phyloP scores from a whole-genome alignment of 2,329 filamentous ascomycete genomes.

The Arthrobotrys pseudoclavata region DNA sequence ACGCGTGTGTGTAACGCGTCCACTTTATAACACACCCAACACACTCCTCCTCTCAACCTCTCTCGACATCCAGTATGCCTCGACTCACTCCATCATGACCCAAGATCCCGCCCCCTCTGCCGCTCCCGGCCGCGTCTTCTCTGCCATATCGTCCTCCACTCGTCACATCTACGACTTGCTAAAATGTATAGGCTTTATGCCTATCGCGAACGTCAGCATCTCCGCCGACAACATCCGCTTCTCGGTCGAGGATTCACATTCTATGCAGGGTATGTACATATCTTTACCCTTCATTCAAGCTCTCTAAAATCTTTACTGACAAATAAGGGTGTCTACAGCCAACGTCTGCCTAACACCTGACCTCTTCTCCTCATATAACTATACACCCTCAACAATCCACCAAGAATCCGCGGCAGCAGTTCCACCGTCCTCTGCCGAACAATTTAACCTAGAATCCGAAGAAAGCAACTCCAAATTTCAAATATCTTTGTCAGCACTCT shows the following conservation, averaged over 20 bases:
- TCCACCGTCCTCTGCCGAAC: constrained; percentile 62
- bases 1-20: constrained; percentile 33
- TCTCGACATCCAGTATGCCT: background rate
- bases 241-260: constrained; percentile 85
- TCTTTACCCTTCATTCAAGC: background rate
- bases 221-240: constrained; percentile 88
- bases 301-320: background rate
- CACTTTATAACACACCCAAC: constrained; percentile 47
- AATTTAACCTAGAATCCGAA: constrained; percentile 64
- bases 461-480: constrained; percentile 74
- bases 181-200: constrained; percentile 72
- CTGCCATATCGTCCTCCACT: constrained; percentile 82
- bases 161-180: constrained; percentile 78
- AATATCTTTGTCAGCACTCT: constrained; percentile 85
- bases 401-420: constrained; percentile 65
- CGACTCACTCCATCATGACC: constrained; percentile 30
- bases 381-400: constrained; percentile 69
- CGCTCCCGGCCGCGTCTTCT: constrained; percentile 73
- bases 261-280: constrained; percentile 82
- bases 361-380: constrained; percentile 87
- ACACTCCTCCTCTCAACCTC: constrained; percentile 5
- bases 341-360: constrained; percentile 75
- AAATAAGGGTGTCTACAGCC: background rate
- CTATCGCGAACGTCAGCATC: constrained; percentile 78
- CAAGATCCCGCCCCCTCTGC: constrained; percentile 36